Percentiles rank a stretch among this genome's conserved stretches.
Conservation (phyloP, 345 rosid species). For the Orychophragmus violaceus region DNA sequence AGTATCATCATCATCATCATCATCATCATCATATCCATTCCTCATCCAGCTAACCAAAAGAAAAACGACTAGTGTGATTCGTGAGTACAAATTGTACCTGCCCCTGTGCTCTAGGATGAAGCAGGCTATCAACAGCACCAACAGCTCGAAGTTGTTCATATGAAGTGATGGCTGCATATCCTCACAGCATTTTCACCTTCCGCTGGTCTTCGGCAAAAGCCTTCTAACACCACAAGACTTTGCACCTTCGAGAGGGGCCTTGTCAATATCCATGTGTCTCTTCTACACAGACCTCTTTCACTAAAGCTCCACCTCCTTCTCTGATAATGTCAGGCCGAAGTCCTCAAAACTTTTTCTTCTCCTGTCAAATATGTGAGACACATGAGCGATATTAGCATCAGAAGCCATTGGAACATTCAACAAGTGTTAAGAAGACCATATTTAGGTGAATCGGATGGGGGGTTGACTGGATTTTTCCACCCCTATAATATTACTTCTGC, state of each 20-base stretch:
- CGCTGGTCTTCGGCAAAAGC: constrained; percentile 93
- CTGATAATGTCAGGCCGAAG: constrained; percentile 84
- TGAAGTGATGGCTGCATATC: constrained; percentile 93
- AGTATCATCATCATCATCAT: not conserved
- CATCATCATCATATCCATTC: not conserved
- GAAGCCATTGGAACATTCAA: not conserved
- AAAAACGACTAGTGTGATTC: not conserved
- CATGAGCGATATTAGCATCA: constrained; percentile 1
- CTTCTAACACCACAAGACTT: constrained; percentile 89
- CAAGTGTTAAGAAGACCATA: not conserved
- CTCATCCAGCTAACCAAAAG: not conserved
- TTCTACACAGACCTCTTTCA: constrained; percentile 91
- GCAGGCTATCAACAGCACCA: constrained; percentile 82
- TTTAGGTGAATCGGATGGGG: not conserved
- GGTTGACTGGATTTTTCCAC: too few species aligned
- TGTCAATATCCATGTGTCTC: constrained; percentile 90
- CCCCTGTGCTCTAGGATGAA: constrained; percentile 83
- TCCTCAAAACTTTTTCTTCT: constrained; percentile 91
- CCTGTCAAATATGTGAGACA: constrained; percentile 41
- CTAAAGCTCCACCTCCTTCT: constrained; percentile 98
- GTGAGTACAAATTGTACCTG: constrained; percentile 47
- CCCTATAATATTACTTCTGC: too few species aligned
- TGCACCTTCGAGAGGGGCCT: constrained; percentile 97
- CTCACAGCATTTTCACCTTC: constrained; percentile 99
- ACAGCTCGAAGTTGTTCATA: constrained; percentile 93